Evolutionary conservation across 2,329 filamentous ascomycete species (phyloP).

Genomic region (Xylaria polymorpha): DNA sequence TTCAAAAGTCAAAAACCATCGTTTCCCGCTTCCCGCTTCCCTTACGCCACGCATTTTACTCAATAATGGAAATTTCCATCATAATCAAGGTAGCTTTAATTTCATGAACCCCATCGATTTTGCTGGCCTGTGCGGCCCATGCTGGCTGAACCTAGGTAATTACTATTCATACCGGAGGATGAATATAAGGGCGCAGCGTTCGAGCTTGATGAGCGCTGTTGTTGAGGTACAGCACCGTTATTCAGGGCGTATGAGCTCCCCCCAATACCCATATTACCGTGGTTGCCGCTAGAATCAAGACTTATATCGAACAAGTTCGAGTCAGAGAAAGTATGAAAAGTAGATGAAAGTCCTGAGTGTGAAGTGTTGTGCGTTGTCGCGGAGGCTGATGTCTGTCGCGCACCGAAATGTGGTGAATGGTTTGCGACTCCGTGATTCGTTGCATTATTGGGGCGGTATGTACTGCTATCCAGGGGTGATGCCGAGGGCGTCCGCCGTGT

Average conservation of each 20-base stretch:
- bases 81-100: constrained; percentile 14
- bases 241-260: constrained; percentile 45
- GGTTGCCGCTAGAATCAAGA: constrained; percentile 45
- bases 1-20: constrained; percentile 29
- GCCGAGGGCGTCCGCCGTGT: constrained; percentile 48
- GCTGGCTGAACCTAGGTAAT: constrained; percentile 43
- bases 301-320: constrained; percentile 48
- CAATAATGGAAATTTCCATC: constrained; percentile 27
- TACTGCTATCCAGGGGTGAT: constrained; percentile 48
- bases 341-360: constrained; percentile 46
- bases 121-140: constrained; percentile 47
- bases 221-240: constrained; percentile 42
- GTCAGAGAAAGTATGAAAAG: constrained; percentile 47
- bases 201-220: constrained; percentile 46
- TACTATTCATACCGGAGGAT: constrained; percentile 45
- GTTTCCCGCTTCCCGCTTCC: constrained; percentile 37
- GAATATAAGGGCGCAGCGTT: constrained; percentile 46
- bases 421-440: constrained; percentile 45
- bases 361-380: constrained; percentile 46
- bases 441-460: constrained; percentile 45
- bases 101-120: constrained; percentile 47
- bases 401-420: constrained; percentile 49
- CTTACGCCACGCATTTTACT: constrained; percentile 37
- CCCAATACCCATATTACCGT: constrained; percentile 45
- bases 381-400: constrained; percentile 46